Evolutionary conservation across 305 asterid species (phyloP).

Genomic region (Rubia peregrina): DNA sequence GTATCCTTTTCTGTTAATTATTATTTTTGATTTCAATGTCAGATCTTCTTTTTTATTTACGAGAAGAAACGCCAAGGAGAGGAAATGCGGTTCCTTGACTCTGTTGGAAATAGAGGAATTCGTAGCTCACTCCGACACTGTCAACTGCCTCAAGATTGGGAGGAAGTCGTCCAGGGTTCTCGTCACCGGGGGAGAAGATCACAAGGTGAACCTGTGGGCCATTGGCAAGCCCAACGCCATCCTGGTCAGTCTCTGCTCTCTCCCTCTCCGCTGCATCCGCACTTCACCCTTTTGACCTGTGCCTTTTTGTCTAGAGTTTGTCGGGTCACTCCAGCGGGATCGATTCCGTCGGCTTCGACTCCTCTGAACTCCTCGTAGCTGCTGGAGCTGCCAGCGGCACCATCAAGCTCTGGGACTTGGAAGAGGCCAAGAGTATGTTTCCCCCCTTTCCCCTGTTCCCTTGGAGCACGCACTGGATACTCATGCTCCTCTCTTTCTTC

Average conservation of each 20-base stretch:
- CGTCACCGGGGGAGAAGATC: slow-evolving; percentile 99
- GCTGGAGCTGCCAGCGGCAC: slow-evolving; percentile 99
- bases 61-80: no score
- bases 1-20: not conserved
- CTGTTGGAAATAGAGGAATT: slow-evolving; percentile 64
- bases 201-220: slow-evolving; percentile 98
- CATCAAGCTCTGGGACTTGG: slow-evolving; percentile 97
- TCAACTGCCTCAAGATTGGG: slow-evolving; percentile 96
- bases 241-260: slow-evolving; percentile 48
- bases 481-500: no score
- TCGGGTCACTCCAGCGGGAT: slow-evolving; percentile 99
- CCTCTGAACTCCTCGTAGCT: slow-evolving; percentile 94
- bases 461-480: no score
- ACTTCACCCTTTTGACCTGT: no score
- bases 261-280: no score
- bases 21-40: no score
- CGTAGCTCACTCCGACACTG: slow-evolving; percentile 97
- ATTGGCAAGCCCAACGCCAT: slow-evolving; percentile 98
- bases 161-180: slow-evolving; percentile 94
- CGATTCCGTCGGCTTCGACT: slow-evolving; percentile 97
- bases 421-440: slow-evolving; percentile 93
- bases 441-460: not conserved
- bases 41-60: no score
- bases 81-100: not conserved
- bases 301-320: slow-evolving; percentile 63